Evolutionary conservation across 345 rosid species (phyloP), one percentile per base, ranked within the genome.

Genomic region (Eucalyptus pumila): DNA sequence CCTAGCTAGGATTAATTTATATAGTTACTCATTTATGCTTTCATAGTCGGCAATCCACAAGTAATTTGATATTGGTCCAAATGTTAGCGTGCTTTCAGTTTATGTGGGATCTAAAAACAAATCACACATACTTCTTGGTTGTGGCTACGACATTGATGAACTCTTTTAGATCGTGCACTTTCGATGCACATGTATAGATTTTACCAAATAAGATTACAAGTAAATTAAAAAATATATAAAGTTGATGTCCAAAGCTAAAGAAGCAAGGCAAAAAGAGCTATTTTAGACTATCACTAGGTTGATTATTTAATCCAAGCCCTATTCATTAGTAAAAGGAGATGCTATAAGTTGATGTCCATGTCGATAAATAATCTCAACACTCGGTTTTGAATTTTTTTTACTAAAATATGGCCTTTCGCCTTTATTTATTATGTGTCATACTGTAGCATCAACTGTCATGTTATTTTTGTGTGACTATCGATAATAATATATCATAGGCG

Each of bases 401-500:
- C 40, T 87, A 87, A 91, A 87, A 67, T 69, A 72, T 72, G 67
- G 90, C 58, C 45, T 80, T 48, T 88, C 0, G 3, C 15, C 32
- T 23, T 47, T 19, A 19, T 40, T 14, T 27, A 58, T 58, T 5
- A 24, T 58, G 14, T 26, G 7, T 11, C n/a, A 58, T 0, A 2
- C n/a, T 4, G 1, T 58, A 58, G 12, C n/a, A 58, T 58, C n/a
- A 11, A 26, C 4, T 58, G 1, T 0, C 14, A 26, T 58, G 67
- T 24, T 58, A 58, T 26, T 58, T 1, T 11, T 11, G 14, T 60
- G 67, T 60, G 67, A 23, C 27, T 54, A 21, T 21, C 0, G 12
- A 54, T 23, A 54, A 54, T 9, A 54, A 54, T 9, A 0, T 54
- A 23, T 54, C 6, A 54, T 54, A 23, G 6, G 60, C 0, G 0